Base-by-base conservation (phyloP, 2,329 filamentous ascomycete species). In the Diaporthe velutina region DNA sequence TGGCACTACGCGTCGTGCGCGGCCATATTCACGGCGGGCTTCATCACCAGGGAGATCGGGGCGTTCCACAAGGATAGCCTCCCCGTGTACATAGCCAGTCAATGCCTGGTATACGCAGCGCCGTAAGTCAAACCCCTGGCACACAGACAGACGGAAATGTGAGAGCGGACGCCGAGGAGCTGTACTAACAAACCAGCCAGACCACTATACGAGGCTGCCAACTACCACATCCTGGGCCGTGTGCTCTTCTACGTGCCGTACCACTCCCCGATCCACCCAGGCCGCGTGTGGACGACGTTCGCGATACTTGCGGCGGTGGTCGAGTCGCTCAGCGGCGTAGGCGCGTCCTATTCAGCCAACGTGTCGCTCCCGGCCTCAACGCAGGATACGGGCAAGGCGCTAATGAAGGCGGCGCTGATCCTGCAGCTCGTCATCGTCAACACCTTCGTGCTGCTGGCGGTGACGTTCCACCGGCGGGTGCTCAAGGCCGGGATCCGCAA, bases 191-290 rank as follows among this genome's bases (percentile, higher is more conserved):
- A 4, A 13, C 8, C 54, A 40, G 4, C 17, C 73, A 90, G 89
- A 3, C 91, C 92, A 0, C 83, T 93, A 5, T 88, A 92, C 68
- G 90, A 92, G 75, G 87, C 91, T 4, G 87, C 88, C 74, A 92
- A 93, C 82, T 93, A 93, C 81, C 88, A 91, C 78, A 85, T 92
- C 75, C 88, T 93, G 71, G 89, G 88, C 4, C 88, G 91, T 2
- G 84, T 91, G 15, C 85, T 93, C 35, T 89, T 88, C 82, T 93
- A 93, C 80, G 85, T 92, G 2, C 91, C 91, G 0, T 89, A 91
- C 79, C 85, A 88, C 71, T 85, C 91, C 0, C 91, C 91, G 0
- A 80, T 90, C n/a, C 83, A 86, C 22, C 85, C 88, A 0, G 82
- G 82, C 73, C 82, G 82, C 25, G 86, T 89, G 35, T 78, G 89